These are phyloP conservation scores for Solanum etuberosum DNA, from an alignment of 257 asterid species.

Conservation along the genomic window DNA sequence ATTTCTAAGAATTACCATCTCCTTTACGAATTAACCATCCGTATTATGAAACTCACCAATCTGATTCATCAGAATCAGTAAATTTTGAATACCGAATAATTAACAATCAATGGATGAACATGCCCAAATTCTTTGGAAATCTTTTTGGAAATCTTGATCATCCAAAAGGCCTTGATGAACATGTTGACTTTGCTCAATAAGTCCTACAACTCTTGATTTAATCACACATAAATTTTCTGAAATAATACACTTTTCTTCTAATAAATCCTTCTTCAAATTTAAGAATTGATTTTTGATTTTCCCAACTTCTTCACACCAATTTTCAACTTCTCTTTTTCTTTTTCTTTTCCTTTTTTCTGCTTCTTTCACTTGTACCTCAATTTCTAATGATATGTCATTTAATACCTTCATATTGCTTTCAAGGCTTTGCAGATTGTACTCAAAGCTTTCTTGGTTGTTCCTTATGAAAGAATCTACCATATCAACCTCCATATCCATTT, in stretches of 20 bases:
- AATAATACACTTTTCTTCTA: neutral
- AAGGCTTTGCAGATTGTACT: neutral
- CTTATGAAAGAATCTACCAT: neutral
- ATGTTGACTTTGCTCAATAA: neutral
- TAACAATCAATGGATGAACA: neutral
- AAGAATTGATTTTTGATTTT: neutral
- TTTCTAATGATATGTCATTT: neutral
- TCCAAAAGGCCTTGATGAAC: neutral
- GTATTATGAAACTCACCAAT: too few species aligned
- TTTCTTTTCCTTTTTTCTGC: neutral
- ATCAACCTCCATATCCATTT: neutral
- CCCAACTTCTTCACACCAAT: neutral
- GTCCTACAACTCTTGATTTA: neutral
- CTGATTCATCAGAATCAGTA: neutral
- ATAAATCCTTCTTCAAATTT: neutral
- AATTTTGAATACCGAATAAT: neutral
- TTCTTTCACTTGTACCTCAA: neutral
- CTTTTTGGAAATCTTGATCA: neutral
- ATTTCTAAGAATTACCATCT: too few species aligned
- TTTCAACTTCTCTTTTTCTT: neutral
- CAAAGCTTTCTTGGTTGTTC: neutral
- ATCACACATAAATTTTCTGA: neutral
- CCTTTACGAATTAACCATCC: too few species aligned
- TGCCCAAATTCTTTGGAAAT: constrained; percentile 1
- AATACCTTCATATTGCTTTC: neutral